A percentile compares a stretch with the other conserved stretches of the same genome.
phyloP scores from a whole-genome alignment of 2,329 filamentous ascomycete species.

The Epichloe brachyelytri region DNA sequence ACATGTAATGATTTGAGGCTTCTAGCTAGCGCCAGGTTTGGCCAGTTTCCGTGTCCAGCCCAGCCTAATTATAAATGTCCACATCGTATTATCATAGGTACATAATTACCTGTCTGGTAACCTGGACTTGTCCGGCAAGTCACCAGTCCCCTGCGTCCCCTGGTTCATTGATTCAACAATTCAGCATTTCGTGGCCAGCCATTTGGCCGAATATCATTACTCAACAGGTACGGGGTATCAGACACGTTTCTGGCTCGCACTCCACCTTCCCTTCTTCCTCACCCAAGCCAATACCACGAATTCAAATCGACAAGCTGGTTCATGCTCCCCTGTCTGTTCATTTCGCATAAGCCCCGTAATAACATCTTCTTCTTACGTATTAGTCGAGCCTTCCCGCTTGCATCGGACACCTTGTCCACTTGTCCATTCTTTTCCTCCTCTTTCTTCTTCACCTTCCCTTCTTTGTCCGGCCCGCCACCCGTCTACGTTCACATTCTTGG shows the following conservation, averaged over 20 bases:
- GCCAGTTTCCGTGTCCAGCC: too few species aligned
- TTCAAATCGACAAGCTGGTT: background rate
- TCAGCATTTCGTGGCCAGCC: too few species aligned
- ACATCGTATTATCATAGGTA: too few species aligned
- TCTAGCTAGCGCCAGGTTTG: too few species aligned
- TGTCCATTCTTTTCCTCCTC: background rate
- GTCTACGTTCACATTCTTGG: background rate
- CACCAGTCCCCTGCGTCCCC: too few species aligned
- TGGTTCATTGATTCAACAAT: background rate
- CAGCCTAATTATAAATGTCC: too few species aligned
- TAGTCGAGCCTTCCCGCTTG: background rate
- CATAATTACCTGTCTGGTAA: too few species aligned
- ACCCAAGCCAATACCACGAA: background rate
- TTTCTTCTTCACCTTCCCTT: background rate
- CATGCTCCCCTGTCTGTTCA: background rate
- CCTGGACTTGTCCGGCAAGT: too few species aligned
- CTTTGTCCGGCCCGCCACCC: conserved; percentile 1
- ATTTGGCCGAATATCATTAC: background rate
- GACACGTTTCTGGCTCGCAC: background rate
- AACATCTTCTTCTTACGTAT: background rate
- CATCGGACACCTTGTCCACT: background rate
- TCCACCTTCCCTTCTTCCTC: background rate
- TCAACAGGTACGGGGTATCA: background rate
- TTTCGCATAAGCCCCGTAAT: background rate
- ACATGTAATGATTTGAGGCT: too few species aligned